phyloP scores from a whole-genome alignment of 192 early-diverging fungal genomes.

The Entophlyctis luteolus region DNA sequence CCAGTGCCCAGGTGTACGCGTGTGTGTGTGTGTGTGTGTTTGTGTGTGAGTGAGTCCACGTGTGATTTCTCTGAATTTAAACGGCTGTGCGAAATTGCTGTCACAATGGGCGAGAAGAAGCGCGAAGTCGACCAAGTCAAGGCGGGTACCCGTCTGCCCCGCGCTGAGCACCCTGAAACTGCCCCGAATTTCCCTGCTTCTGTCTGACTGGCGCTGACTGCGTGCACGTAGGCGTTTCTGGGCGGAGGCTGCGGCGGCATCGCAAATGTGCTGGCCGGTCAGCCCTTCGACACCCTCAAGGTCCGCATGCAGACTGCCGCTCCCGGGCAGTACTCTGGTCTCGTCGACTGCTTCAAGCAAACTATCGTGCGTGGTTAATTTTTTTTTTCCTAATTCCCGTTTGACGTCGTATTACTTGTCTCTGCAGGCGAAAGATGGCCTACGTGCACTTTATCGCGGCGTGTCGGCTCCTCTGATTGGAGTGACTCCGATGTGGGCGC shows the following conservation, averaged over 20 bases:
- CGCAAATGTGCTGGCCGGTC: conserved; percentile 69
- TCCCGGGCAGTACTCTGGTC: conserved; percentile 73
- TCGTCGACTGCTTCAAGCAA: conserved; percentile 86
- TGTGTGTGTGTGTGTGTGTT: too few relatives aligned
- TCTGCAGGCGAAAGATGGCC: conserved; percentile 70
- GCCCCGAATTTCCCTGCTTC: not conserved
- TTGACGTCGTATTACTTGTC: not conserved
- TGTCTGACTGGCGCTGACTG: too few relatives aligned
- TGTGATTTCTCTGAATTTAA: too few relatives aligned
- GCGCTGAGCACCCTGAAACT: not conserved
- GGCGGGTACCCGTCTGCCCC: not conserved
- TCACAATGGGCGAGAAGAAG: conserved; percentile 23
- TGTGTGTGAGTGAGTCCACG: too few relatives aligned
- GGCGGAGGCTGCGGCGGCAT: conserved; percentile 92
- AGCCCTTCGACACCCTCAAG: conserved; percentile 79
- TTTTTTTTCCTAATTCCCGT: not conserved
- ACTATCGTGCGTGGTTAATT: conserved; percentile 48
- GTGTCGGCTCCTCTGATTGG: conserved; percentile 90
- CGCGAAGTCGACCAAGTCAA: conserved; percentile 37
- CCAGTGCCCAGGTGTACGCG: too few relatives aligned
- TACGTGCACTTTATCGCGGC: conserved; percentile 90
- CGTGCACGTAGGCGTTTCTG: conserved; percentile 83
- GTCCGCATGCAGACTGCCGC: conserved; percentile 89
- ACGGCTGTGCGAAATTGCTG: too few relatives aligned
- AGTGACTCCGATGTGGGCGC: conserved; percentile 93